Base-by-base conservation (phyloP, 1,139 yeast genomes). In the Candida labiduridarum region DNA sequence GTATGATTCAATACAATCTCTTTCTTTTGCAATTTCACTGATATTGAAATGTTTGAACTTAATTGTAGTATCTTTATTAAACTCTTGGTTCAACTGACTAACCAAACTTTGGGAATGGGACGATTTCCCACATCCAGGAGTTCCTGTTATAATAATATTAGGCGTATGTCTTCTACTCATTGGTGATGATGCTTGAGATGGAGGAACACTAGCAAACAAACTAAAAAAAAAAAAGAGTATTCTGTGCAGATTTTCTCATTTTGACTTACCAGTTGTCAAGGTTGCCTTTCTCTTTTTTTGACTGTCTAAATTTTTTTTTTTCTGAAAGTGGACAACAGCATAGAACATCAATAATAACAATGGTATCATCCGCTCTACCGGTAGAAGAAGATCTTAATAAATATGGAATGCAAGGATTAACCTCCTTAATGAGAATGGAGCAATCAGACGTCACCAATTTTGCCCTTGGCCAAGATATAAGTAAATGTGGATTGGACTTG, bases 71-170 rank as follows among this genome's bases (percentile, higher is more conserved):
- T 50, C 51, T 27, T 46, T 39, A 4, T 34, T 36, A 8, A 52
- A 34, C 12, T 63, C 58, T 11, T 69, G 71, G 19, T 69, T 75
- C 7, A 85, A 65, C 51, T 78, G 79, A 43, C 80, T 73, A 7
- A 77, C 82, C 51, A 92, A 72, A 50, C 78, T 73, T 59, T 82
- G 85, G 2, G 94, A 83, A 60, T 92, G 97, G 16, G 94, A 85
- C 1, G 97, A 82, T 64, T 94, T 94, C 12, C 99, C 99, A 60
- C 97, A 90, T 0, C 99, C 98, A 12, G 99, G 99, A 1, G 99
- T 95, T 3, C 99, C 99, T 6, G 98, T 94, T 47, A 94, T 80
- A 39, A 95, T 82, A 43, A 94, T 85, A 66, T 95, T 95, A 11
- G 97, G 97, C 38, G 72, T 65, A 41, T 61, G 65, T 66, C 89